Percentiles rank a stretch among this genome's conserved stretches.
phyloP scores from a whole-genome alignment of 2,329 filamentous ascomycete species.

The Aspergillus pseudonomiae region DNA sequence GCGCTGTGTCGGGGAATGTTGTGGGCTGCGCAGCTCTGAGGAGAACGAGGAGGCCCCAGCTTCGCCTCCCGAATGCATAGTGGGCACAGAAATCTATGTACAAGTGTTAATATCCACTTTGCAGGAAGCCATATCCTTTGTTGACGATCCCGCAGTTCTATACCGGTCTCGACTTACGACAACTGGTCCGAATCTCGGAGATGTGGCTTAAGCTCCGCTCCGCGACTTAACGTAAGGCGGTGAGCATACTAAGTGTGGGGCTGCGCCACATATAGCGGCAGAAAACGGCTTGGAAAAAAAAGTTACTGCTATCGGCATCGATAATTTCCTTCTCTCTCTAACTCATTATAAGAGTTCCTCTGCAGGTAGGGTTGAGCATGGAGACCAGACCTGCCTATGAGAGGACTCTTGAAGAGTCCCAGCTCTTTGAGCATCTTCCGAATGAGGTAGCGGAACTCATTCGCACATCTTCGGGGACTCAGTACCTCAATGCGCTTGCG shows the following conservation, averaged over 20 bases:
- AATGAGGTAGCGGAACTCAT: slow-evolving; percentile 70
- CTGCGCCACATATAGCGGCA: slow-evolving; percentile 29
- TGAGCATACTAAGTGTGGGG: slow-evolving; percentile 29
- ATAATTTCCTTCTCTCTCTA: slow-evolving; percentile 27
- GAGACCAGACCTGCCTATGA: slow-evolving; percentile 42
- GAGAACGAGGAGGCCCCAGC: slow-evolving; percentile 20
- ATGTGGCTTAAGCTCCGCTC: slow-evolving; percentile 31
- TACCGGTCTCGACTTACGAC: slow-evolving; percentile 13
- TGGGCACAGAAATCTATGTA: slow-evolving; percentile 31
- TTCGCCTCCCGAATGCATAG: slow-evolving; percentile 26
- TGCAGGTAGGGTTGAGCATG: slow-evolving; percentile 40
- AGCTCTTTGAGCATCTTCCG: slow-evolving; percentile 63
- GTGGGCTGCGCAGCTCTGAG: slow-evolving; percentile 15
- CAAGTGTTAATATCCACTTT: slow-evolving; percentile 23
- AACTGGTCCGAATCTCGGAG: slow-evolving; percentile 21
- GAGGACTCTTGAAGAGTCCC: slow-evolving; percentile 58
- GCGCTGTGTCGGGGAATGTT: slow-evolving; percentile 21
- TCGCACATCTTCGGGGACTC: slow-evolving; percentile 62
- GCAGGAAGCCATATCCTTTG: slow-evolving; percentile 18
- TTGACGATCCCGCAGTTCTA: slow-evolving; percentile 12
- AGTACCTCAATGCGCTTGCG: slow-evolving; percentile 73
- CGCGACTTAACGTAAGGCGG: slow-evolving; percentile 27
- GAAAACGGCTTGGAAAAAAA: slow-evolving; percentile 32
- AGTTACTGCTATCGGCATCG: slow-evolving; percentile 29
- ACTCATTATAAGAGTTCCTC: slow-evolving; percentile 36